Base-by-base conservation (phyloP, 768 basidiomycete genomes). In the Obba rivulosa region DNA sequence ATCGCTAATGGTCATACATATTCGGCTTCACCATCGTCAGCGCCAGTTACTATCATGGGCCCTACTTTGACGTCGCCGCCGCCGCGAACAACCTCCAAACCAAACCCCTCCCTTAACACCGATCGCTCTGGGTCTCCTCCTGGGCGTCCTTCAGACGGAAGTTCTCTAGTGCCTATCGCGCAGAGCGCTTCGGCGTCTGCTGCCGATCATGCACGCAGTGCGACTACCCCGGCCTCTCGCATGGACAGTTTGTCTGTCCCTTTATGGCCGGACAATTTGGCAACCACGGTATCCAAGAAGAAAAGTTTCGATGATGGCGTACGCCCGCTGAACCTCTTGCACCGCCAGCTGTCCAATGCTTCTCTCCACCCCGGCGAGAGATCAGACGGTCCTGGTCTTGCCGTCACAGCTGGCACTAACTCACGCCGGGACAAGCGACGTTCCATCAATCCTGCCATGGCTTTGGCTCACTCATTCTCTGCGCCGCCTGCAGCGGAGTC, bases 381-480 rank as follows among this genome's bases (percentile, higher is more conserved):
- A 13, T 13, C 28, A 31, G 28, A 31, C 5, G 28, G 28, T 5
- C 13, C 31, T 34, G 58, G 53, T 18, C 58, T 67, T 40, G 50
- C 57, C 43, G 57, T 69, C 43, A 55, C 72, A 37, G 41, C 62
- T 51, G 47, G 52, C 16, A 51, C 52, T 7, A 67, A 66, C 0
- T 63, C 64, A 4, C 69, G 75, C 31, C 65, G 69, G 0, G 76
- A 75, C 21, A 74, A 70, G 39, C 67, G 80, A 11, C 66, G 74
- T 18, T 81, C 80, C 3, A 80, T 81, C 51, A 81, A 79, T 48
- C 81, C 81, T 1, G 71, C 62, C 3, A 60, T 74, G 38, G 59
- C 69, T 7, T 65, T 78, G 51, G 69, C 59, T 58, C 64, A 16
- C 56, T 68, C 36, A 57, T 63, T 9, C 55, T 64, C 25, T 67